Percentiles rank a stretch among this genome's conserved stretches.
phyloP scores from a whole-genome alignment of 2,329 filamentous ascomycete species.

The Penicillium sp. region DNA sequence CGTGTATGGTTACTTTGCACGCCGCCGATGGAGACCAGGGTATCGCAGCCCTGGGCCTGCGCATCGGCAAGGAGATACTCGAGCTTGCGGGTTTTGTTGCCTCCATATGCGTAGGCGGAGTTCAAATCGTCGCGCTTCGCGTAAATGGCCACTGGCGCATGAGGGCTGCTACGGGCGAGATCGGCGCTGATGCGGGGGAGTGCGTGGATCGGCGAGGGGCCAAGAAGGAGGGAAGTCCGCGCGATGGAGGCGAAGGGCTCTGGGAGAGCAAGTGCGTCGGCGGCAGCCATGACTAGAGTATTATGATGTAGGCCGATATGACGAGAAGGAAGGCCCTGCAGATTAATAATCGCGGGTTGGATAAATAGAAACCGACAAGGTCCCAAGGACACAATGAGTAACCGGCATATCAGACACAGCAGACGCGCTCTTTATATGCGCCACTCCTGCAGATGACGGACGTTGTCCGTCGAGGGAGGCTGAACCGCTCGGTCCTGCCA shows the following conservation, averaged over 20 bases:
- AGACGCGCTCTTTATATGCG: no score
- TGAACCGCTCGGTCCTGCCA: no score
- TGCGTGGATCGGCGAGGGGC: conserved; percentile 65
- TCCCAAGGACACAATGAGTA: background rate
- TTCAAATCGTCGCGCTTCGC: conserved; percentile 72
- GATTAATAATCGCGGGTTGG: no score
- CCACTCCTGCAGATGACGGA: background rate
- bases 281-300: background rate
- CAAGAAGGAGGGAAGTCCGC: conserved; percentile 60
- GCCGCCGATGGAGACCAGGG: conserved; percentile 65
- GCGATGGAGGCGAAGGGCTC: conserved; percentile 63
- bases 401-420: no score
- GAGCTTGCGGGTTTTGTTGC: conserved; percentile 68
- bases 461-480: conserved; percentile 1
- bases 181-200: conserved; percentile 63
- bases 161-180: conserved; percentile 44
- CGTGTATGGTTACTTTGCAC: conserved; percentile 70
- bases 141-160: conserved; percentile 58
- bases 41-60: conserved; percentile 55
- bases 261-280: conserved; percentile 45
- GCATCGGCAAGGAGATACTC: conserved; percentile 68
- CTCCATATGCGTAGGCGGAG: conserved; percentile 64
- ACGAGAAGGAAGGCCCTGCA: no score
- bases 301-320: background rate
- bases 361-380: background rate